phyloP scores from a whole-genome alignment of 1,139 yeast species.

The Debaryomyces subglobosus region DNA sequence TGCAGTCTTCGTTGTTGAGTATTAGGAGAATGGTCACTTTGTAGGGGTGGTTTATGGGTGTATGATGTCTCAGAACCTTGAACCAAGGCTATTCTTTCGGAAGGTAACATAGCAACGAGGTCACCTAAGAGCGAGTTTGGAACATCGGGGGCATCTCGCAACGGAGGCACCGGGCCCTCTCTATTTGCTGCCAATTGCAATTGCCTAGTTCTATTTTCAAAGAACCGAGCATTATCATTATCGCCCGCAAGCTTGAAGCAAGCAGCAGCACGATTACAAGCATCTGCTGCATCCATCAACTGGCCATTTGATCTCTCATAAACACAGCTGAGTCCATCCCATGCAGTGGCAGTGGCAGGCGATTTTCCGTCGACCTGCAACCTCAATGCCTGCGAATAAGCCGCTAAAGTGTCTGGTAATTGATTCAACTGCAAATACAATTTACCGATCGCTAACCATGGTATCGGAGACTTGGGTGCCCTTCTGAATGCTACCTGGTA shows the following conservation, averaged over 20 bases:
- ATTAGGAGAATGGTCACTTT: conserved; percentile 2
- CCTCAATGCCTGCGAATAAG: conserved; percentile 65
- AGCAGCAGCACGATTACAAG: conserved; percentile 54
- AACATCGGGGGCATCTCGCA: conserved; percentile 54
- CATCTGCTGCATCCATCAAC: conserved; percentile 60
- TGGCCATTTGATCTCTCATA: conserved; percentile 67
- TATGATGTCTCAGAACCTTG: conserved; percentile 21
- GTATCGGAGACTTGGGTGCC: conserved; percentile 56
- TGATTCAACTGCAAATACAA: conserved; percentile 61
- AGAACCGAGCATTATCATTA: conserved; percentile 37
- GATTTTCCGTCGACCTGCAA: conserved; percentile 52
- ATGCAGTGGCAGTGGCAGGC: conserved; percentile 59
- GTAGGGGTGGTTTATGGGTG: background rate
- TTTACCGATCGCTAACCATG: conserved; percentile 70
- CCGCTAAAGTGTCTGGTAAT: conserved; percentile 66
- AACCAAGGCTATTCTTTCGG: conserved; percentile 43
- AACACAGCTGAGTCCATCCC: conserved; percentile 69
- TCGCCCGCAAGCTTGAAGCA: conserved; percentile 56
- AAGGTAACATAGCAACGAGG: conserved; percentile 46
- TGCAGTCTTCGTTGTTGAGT: conserved; percentile 20
- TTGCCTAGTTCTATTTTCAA: conserved; percentile 47
- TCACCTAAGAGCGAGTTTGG: conserved; percentile 52
- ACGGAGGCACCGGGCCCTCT: conserved; percentile 46
- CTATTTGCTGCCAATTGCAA: conserved; percentile 45
- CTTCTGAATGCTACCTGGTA: conserved; percentile 60